A percentile compares a stretch with the other conserved stretches of the same genome.
Conservation (phyloP, 1,284 basidiomycete species). For the Wallemia hederae region DNA sequence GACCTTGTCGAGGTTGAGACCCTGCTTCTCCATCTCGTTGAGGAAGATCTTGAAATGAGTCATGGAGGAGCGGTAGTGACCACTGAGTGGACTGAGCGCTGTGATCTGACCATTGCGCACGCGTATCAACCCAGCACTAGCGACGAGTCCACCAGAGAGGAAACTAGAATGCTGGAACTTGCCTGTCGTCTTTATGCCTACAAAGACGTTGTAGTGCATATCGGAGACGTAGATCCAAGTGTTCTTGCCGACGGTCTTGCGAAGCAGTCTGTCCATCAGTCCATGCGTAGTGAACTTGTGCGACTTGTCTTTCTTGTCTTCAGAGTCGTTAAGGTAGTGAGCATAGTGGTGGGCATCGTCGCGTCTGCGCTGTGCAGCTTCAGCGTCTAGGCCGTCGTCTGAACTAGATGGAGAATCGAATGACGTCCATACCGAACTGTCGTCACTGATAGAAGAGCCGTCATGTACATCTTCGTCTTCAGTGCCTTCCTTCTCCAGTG, state of each 20-base stretch:
- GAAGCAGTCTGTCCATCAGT: constrained; percentile 26
- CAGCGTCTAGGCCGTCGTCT: constrained; percentile 2
- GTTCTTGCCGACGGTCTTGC: constrained; percentile 29
- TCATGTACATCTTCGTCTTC: constrained; percentile 1
- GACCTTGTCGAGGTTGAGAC: constrained; percentile 32
- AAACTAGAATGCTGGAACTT: constrained; percentile 33
- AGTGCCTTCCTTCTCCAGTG: constrained; percentile 4
- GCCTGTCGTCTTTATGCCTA: constrained; percentile 33
- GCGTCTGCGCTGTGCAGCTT: constrained; percentile 10
- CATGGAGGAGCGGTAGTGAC: constrained; percentile 32
- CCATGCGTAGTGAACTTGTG: constrained; percentile 26
- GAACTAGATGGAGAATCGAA: constrained; percentile 4
- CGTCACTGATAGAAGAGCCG: constrained; percentile 4
- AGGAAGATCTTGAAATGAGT: constrained; percentile 38
- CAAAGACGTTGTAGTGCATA: constrained; percentile 27
- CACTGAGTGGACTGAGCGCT: constrained; percentile 33
- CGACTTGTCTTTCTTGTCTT: constrained; percentile 14
- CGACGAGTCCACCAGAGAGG: constrained; percentile 27
- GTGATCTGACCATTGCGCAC: constrained; percentile 34
- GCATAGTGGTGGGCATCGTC: neutral
- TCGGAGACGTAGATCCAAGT: constrained; percentile 37
- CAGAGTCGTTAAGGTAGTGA: neutral
- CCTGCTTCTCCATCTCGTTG: constrained; percentile 25
- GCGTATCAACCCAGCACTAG: constrained; percentile 34
- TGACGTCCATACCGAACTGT: constrained; percentile 7